phyloP scores from a whole-genome alignment of 179 eudicot genomes.

The Spergularia azorica region DNA sequence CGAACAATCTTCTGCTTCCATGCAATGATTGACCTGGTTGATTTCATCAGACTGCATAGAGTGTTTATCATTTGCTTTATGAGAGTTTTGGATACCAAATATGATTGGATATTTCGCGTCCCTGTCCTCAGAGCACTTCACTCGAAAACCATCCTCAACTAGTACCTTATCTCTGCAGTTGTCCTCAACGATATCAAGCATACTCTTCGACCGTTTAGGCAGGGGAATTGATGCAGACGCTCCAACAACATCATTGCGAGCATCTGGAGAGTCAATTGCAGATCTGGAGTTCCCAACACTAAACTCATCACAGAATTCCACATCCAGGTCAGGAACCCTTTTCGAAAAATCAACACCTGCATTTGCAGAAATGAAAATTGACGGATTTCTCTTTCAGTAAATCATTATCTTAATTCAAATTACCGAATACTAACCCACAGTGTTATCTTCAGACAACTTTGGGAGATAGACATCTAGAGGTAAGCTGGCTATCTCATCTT shows the following conservation, averaged over 20 bases:
- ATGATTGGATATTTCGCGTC: background rate
- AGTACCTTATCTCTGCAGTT: background rate
- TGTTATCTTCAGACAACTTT: slow-evolving; percentile 46
- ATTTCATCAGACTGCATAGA: background rate
- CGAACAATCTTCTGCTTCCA: background rate
- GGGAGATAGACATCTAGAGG: slow-evolving; percentile 36
- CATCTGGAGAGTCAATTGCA: slow-evolving; percentile 38
- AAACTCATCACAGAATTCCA: slow-evolving; percentile 42
- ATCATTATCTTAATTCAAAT: background rate
- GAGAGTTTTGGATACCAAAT: background rate
- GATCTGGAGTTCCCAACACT: slow-evolving; percentile 37
- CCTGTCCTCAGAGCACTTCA: slow-evolving; percentile 3
- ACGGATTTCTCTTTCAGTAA: slow-evolving; percentile 5
- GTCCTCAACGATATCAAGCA: slow-evolving; percentile 14
- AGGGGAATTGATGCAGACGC: slow-evolving; percentile 27
- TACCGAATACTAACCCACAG: slow-evolving; percentile 41
- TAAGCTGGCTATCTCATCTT: slow-evolving; percentile 42
- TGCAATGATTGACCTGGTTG: background rate
- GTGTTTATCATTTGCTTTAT: background rate
- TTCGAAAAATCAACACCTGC: slow-evolving; percentile 53
- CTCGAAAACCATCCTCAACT: background rate
- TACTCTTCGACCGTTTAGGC: slow-evolving; percentile 27
- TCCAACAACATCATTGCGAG: slow-evolving; percentile 34
- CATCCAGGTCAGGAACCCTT: slow-evolving; percentile 47
- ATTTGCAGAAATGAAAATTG: slow-evolving; percentile 11